Evolutionary conservation across 2,329 filamentous ascomycete species (phyloP).

Genomic region (Fusarium hostae): DNA sequence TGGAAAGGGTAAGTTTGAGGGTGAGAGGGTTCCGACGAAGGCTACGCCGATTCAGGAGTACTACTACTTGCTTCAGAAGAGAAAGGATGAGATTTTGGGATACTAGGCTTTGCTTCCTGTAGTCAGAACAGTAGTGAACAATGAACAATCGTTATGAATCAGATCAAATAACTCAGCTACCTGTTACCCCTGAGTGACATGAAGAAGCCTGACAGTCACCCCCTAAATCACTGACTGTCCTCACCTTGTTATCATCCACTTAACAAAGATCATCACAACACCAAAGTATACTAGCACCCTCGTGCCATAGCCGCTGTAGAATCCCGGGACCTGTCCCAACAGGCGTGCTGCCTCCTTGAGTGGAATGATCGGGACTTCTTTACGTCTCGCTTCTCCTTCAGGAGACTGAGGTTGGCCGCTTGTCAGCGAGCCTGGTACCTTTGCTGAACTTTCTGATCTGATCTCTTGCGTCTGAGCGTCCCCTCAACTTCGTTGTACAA

Average conservation of each 20-base stretch:
- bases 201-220: not conserved
- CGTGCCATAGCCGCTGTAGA: rapidly evolving
- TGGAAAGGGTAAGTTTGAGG: constrained; percentile 49
- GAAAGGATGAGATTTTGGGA: constrained; percentile 43
- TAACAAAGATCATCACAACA: rapidly evolving
- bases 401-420: rapidly evolving
- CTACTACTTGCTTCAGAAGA: constrained; percentile 50
- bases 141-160: not conserved
- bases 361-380: rapidly evolving
- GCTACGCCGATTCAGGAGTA: constrained; percentile 47
- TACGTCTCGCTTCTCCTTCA: rapidly evolving
- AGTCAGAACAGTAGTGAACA: not conserved
- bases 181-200: not conserved
- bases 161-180: not conserved
- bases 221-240: not conserved
- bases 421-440: rapidly evolving
- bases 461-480: rapidly evolving
- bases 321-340: rapidly evolving
- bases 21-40: constrained; percentile 44
- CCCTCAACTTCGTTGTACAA: no score
- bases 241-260: rapidly evolving
- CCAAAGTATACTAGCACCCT: rapidly evolving
- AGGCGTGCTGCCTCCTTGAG: not conserved
- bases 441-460: not conserved
- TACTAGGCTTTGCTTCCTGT: not conserved